Conservation (phyloP, 495 filamentous ascomycete species). For the Trichocladium antarcticum region DNA sequence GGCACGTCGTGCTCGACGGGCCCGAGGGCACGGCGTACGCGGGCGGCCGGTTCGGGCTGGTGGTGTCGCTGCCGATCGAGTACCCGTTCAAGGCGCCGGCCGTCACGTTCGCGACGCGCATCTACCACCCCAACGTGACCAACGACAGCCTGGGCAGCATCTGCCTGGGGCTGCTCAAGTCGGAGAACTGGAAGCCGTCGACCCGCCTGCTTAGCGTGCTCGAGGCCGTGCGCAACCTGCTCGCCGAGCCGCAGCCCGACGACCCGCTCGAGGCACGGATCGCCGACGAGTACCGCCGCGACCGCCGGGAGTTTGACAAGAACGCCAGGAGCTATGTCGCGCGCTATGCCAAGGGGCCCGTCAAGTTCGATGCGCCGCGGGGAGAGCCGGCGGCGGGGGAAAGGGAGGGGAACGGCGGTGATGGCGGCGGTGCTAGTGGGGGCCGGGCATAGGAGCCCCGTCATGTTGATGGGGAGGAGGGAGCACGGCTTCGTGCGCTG, state of each 20-base stretch:
- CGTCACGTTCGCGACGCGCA: slow-evolving; percentile 82
- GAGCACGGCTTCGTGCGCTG: too few species aligned
- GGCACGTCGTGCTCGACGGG: slow-evolving; percentile 69
- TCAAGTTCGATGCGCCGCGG: slow-evolving; percentile 15
- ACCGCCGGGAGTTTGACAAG: slow-evolving; percentile 68
- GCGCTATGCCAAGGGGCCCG: slow-evolving; percentile 53
- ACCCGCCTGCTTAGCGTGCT: slow-evolving; percentile 69
- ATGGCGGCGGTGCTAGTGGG: not conserved
- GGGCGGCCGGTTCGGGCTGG: slow-evolving; percentile 69
- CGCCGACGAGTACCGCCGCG: slow-evolving; percentile 71
- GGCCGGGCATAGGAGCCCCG: not conserved
- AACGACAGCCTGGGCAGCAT: slow-evolving; percentile 84
- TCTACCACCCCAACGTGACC: slow-evolving; percentile 97
- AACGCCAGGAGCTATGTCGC: slow-evolving; percentile 70
- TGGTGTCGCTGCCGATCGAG: slow-evolving; percentile 63
- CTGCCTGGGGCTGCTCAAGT: slow-evolving; percentile 79
- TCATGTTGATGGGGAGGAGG: too few species aligned
- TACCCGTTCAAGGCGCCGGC: slow-evolving; percentile 93
- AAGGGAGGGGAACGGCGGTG: not conserved
- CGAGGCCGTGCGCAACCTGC: slow-evolving; percentile 62
- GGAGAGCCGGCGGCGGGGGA: not conserved
- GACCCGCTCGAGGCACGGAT: slow-evolving; percentile 85
- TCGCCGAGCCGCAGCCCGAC: slow-evolving; percentile 83
- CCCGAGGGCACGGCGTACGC: slow-evolving; percentile 62
- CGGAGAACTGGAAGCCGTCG: slow-evolving; percentile 91